A percentile compares a stretch with the other conserved stretches of the same genome.
Conservation (phyloP, 306 rosid genomes). For the Rosa persica region DNA sequence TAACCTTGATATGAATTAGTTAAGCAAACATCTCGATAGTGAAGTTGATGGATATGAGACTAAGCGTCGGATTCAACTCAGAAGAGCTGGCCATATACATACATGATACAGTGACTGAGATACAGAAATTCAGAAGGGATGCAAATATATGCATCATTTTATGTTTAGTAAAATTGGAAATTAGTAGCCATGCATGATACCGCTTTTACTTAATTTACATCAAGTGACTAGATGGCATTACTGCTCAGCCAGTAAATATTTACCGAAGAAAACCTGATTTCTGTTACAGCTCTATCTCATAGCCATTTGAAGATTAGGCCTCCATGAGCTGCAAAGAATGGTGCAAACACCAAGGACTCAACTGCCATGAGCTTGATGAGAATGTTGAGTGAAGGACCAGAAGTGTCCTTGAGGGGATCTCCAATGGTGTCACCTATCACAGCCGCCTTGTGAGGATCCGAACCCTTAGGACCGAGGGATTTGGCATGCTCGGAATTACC, state of each 20-base stretch:
- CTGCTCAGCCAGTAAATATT: not conserved
- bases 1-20: too few species aligned
- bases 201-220: not conserved
- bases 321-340: constrained; percentile 66
- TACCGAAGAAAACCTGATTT: not conserved
- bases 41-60: not conserved
- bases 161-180: constrained; percentile 12
- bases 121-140: not conserved
- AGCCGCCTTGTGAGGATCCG: constrained; percentile 61
- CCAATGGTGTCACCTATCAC: constrained; percentile 61
- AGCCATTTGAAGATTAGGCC: constrained; percentile 57
- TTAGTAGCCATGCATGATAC: not conserved
- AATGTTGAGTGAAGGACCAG: constrained; percentile 68
- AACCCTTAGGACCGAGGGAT: constrained; percentile 67
- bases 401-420: constrained; percentile 65
- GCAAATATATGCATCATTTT: not conserved
- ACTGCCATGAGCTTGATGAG: constrained; percentile 67
- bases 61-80: not conserved
- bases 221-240: not conserved
- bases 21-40: too few species aligned
- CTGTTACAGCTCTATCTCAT: constrained; percentile 18
- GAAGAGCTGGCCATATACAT: not conserved
- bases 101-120: not conserved
- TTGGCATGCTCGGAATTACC: constrained; percentile 60
- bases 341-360: constrained; percentile 67